Evolutionary conservation across 345 rosid species (phyloP), one percentile per base, ranked within the genome.

Genomic region (Laguncularia racemosa): DNA sequence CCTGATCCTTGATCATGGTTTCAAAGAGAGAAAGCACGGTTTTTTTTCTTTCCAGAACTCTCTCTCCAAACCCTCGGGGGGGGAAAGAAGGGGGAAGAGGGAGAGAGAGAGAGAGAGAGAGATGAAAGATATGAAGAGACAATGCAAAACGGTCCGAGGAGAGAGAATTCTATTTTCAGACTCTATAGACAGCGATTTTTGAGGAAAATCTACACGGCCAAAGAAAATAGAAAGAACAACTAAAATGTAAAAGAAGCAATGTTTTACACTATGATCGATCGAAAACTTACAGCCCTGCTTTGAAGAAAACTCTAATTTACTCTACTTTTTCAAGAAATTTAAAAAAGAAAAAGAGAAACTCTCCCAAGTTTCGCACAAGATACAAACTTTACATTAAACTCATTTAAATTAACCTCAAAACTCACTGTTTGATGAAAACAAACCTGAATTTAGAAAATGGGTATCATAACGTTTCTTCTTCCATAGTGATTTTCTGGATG

Each of bases 1-100:
- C 86, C 52, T 65, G 82, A 48, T 73, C 83, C 53, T 71, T 61
- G 64, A 73, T 70, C 99, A 88, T 90, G 81, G 68, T 78, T 72
- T 58, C 50, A 18, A 62, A 51, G 49, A 26, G 50, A 52, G 61
- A 54, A 63, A 53, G 55, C 28, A 48, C 16, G 4, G 14, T 9
- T 38, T 23, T 44, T 44, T 50, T 57, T 61, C 66, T 61, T 40
- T 49, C 5, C 56, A 18, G 45, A 49, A 40, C 54, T 18, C 77
- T 62, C 74, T 46, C 68, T 59, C 74, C 57, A 59, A 57, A 59
- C 60, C 70, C 71, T 44, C 55, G 44, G 63, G 53, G 47, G 33
- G 23, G 57, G 55, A 55, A 40, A 56, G 26, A n/a, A 46, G 60
- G 63, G 45, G 26, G 52, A 28, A 48, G 67, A 60, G 28, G 47